A percentile compares a stretch with the other conserved stretches of the same genome.
These are phyloP conservation scores for Diaporthe longicolla DNA, from an alignment of 2,329 filamentous ascomycete species.

Conservation along the genomic window DNA sequence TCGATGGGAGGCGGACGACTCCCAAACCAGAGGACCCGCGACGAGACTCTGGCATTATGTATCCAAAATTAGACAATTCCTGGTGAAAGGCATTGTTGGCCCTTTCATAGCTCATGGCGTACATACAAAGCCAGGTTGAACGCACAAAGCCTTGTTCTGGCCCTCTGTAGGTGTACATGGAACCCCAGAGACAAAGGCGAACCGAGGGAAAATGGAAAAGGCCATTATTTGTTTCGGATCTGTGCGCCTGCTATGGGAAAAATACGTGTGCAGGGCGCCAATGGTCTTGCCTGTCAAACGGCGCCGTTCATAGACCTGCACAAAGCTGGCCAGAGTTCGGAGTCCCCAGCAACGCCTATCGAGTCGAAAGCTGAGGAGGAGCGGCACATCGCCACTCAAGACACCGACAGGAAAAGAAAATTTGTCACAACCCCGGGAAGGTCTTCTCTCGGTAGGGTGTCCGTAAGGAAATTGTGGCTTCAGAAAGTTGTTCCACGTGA, in stretches of 20 bases:
- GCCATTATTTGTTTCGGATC: not conserved
- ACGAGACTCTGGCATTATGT: not conserved
- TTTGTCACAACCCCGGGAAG: no score
- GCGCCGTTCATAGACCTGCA: not conserved
- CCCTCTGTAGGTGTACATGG: not conserved
- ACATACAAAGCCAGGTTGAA: not conserved
- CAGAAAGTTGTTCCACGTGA: no score
- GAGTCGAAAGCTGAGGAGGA: no score
- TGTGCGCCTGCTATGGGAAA: no score
- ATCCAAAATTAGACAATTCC: not conserved
- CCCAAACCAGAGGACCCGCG: accelerated
- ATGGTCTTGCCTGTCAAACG: not conserved
- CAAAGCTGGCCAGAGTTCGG: no score
- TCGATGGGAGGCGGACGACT: no score
- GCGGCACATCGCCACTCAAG: no score
- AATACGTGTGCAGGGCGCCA: no score
- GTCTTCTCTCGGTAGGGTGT: no score
- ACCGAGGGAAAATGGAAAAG: not conserved
- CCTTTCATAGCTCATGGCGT: not conserved
- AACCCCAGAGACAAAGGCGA: not conserved
- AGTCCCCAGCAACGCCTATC: no score
- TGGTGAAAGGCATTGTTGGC: not conserved
- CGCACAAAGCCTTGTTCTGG: not conserved
- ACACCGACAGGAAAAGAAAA: no score
- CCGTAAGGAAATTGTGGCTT: no score